A percentile compares a stretch with the other conserved stretches of the same genome.
Evolutionary conservation across 1,284 basidiomycete genomes (phyloP).

Genomic region (Sanghuangporus baumii): DNA sequence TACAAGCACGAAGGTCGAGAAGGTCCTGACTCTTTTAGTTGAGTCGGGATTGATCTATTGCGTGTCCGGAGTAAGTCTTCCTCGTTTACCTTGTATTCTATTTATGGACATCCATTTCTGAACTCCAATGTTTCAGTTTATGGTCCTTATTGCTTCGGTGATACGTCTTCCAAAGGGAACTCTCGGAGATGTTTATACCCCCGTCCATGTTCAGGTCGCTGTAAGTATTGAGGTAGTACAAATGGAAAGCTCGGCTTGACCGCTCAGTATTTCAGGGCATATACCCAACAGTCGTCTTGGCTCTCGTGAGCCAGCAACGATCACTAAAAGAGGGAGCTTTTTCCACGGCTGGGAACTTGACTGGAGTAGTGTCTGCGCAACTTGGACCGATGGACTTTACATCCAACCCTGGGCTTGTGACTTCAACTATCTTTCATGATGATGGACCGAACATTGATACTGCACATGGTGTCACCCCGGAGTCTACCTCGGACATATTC

Average conservation of each 20-base stretch:
- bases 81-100: not conserved
- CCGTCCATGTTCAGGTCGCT: slow-evolving; percentile 5
- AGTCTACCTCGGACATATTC: too few relatives aligned
- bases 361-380: not conserved
- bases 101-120: not conserved
- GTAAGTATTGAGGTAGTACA: not conserved
- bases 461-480: too few relatives aligned
- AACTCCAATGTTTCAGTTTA: not conserved
- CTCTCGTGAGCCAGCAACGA: slow-evolving; percentile 4
- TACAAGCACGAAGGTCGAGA: slow-evolving; percentile 7
- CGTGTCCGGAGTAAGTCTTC: slow-evolving; percentile 1
- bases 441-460: not conserved
- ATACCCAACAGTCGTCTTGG: not conserved
- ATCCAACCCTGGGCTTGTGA: not conserved
- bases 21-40: slow-evolving; percentile 1
- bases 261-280: not conserved
- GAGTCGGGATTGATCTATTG: slow-evolving; percentile 6
- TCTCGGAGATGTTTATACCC: not conserved
- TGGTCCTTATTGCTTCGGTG: not conserved
- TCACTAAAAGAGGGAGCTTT: not conserved
- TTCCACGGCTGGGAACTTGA: not conserved
- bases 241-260: not conserved
- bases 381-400: not conserved
- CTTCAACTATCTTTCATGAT: not conserved
- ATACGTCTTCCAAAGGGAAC: slow-evolving; percentile 1